Evolutionary conservation across 1,284 basidiomycete species (phyloP).

Genomic region (Cryptococcus sp.): DNA sequence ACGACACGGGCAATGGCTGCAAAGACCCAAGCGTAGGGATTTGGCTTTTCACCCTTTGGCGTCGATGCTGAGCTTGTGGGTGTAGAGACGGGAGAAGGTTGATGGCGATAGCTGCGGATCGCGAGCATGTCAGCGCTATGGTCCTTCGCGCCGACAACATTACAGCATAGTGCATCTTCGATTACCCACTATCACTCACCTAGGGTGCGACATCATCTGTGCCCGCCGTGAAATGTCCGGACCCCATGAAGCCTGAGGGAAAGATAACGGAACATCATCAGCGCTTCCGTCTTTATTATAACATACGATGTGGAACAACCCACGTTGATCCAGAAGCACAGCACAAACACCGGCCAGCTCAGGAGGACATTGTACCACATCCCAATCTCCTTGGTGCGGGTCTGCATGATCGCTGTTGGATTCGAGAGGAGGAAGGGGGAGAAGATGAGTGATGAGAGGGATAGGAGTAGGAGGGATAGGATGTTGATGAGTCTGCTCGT

Average conservation of each 20-base stretch:
- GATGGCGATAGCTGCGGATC: constrained; percentile 41
- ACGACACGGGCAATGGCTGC: constrained; percentile 40
- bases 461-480: constrained; percentile 47
- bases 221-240: constrained; percentile 48
- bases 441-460: constrained; percentile 46
- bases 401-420: constrained; percentile 17
- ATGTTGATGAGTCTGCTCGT: constrained; percentile 50
- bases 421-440: constrained; percentile 35
- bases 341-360: constrained; percentile 50
- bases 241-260: constrained; percentile 43
- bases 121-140: background rate
- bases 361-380: constrained; percentile 52
- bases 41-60: constrained; percentile 7
- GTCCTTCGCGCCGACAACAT: too few species aligned
- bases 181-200: constrained; percentile 21
- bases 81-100: constrained; percentile 28
- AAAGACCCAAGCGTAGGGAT: constrained; percentile 30
- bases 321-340: constrained; percentile 53
- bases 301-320: constrained; percentile 6
- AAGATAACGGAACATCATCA: background rate
- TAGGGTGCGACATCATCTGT: constrained; percentile 45
- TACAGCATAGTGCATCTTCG: too few species aligned
- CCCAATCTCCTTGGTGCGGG: constrained; percentile 38
- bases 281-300: background rate
- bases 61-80: constrained; percentile 11